These are phyloP conservation scores for Entomortierella chlamydospora DNA, from an alignment of 192 early-diverging fungal species.

Conservation along the genomic window DNA sequence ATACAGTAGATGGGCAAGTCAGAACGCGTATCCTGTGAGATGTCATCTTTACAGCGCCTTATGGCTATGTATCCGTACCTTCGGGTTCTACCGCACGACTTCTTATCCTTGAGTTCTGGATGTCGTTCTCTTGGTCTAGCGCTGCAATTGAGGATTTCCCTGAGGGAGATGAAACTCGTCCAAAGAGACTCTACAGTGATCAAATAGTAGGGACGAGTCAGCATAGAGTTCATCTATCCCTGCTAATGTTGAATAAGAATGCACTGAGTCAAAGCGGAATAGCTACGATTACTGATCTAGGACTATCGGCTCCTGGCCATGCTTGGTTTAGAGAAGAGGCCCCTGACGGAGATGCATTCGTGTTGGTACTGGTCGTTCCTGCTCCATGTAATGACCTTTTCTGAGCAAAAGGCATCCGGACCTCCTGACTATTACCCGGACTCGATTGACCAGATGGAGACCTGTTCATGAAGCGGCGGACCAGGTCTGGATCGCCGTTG, in stretches of 20 bases:
- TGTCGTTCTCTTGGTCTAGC: constrained; percentile 32
- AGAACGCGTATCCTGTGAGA: background rate
- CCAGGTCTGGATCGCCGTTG: constrained; percentile 22
- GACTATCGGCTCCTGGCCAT: background rate
- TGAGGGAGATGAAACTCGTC: constrained; percentile 9
- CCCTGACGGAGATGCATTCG: background rate
- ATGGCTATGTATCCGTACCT: background rate
- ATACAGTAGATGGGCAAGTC: no score
- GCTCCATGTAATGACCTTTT: constrained; percentile 10
- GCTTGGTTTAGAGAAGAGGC: background rate
- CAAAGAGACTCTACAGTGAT: constrained; percentile 9
- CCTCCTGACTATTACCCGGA: background rate
- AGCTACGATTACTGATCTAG: background rate
- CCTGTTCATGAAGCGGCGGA: constrained; percentile 41
- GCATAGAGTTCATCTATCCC: background rate
- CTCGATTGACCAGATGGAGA: background rate
- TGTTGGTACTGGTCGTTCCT: background rate
- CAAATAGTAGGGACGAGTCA: background rate
- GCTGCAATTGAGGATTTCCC: constrained; percentile 5
- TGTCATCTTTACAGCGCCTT: no score
- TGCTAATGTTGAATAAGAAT: no score
- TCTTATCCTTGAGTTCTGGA: constrained; percentile 12
- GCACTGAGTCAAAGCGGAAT: background rate
- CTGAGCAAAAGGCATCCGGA: constrained; percentile 32
- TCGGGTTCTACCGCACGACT: constrained; percentile 21